Evolutionary conservation across 140 eudicot genomes (phyloP).

Genomic region (Cichorium intybus): DNA sequence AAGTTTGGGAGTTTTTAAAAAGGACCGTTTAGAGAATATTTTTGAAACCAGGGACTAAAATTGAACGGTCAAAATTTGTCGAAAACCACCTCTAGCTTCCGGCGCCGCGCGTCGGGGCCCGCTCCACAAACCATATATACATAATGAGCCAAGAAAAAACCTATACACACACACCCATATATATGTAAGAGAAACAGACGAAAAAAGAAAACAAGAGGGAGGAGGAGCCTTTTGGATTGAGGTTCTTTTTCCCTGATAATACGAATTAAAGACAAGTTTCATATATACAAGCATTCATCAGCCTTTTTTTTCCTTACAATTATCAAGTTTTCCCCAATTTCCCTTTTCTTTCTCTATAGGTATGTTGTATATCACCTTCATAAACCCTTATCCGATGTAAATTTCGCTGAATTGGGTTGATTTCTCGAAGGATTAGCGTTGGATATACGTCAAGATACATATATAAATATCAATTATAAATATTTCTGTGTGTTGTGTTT

Average conservation of each 20-base stretch:
- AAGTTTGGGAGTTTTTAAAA: not conserved
- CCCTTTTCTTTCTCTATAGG: not conserved
- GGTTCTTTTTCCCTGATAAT: conserved; percentile 10
- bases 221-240: conserved; percentile 8
- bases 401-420: not conserved
- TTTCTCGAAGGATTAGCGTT: not conserved
- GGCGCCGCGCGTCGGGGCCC: not conserved
- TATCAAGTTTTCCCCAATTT: conserved; percentile 1
- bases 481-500: not conserved
- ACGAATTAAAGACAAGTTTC: conserved; percentile 11
- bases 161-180: conserved; percentile 32
- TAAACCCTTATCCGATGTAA: not conserved
- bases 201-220: conserved; percentile 12
- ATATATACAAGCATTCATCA: conserved; percentile 12
- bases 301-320: conserved; percentile 9
- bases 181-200: not conserved
- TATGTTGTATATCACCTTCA: conserved; percentile 9
- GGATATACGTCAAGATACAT: not conserved
- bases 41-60: conserved; percentile 4
- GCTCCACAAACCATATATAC: not conserved
- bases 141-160: not conserved
- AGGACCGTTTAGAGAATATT: not conserved
- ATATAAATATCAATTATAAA: not conserved
- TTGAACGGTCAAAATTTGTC: not conserved
- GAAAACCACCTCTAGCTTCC: conserved; percentile 6